These are phyloP conservation scores for Hevea brasiliensis DNA, from an alignment of 345 rosid species.

Conservation along the genomic window DNA sequence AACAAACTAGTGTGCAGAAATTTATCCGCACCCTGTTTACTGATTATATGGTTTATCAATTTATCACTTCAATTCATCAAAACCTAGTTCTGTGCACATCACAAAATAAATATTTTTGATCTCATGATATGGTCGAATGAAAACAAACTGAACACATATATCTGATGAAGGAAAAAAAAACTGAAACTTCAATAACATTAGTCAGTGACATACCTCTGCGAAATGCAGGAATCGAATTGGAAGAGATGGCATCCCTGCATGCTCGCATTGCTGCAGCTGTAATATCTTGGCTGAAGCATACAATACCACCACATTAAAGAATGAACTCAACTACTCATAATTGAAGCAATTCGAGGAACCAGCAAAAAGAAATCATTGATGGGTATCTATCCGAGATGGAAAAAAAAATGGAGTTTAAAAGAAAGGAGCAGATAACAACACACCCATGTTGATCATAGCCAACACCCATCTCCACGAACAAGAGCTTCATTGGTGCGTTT, in stretches of 20 bases:
- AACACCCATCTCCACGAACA: constrained; percentile 99
- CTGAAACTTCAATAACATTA: background rate
- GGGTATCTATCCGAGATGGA: background rate
- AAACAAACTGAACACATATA: background rate
- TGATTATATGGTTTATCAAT: no score
- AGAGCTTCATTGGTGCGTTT: constrained; percentile 55
- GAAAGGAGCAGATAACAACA: background rate
- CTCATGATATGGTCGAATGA: background rate
- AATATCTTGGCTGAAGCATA: constrained; percentile 58
- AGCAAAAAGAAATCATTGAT: constrained; percentile 4
- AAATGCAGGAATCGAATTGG: constrained; percentile 93
- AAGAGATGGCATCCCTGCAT: constrained; percentile 83
- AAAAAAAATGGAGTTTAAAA: background rate
- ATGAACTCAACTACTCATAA: background rate
- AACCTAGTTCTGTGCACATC: background rate
- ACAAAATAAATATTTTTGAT: background rate
- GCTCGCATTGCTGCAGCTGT: constrained; percentile 88
- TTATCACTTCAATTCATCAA: no score
- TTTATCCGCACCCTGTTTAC: background rate
- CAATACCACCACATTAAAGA: background rate
- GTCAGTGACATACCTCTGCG: constrained; percentile 51
- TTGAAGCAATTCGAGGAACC: background rate
- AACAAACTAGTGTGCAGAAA: background rate
- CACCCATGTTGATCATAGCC: constrained; percentile 98
- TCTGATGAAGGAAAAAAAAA: background rate